phyloP scores from a whole-genome alignment of 2,329 filamentous ascomycete genomes.

The Geosmithia putterillii region DNA sequence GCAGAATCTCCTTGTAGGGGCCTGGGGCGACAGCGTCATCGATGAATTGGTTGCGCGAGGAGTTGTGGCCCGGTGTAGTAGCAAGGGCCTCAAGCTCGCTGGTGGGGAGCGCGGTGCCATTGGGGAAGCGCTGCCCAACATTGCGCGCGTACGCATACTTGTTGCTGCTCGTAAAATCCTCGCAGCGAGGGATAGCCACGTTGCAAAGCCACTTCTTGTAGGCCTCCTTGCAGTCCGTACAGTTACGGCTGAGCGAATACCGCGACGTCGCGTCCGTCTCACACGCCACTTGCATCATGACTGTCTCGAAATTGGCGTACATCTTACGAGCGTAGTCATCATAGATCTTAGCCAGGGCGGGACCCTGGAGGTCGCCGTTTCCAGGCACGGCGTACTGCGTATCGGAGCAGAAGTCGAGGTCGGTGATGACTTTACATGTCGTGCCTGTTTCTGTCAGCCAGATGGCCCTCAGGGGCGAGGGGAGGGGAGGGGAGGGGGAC shows the following conservation, averaged over 20 bases:
- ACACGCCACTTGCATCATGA: conserved; percentile 75
- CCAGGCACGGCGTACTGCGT: conserved; percentile 86
- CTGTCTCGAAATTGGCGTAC: conserved; percentile 70
- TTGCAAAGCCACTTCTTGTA: conserved; percentile 96
- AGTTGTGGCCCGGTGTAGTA: conserved; percentile 9
- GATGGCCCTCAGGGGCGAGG: no score
- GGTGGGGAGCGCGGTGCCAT: conserved; percentile 44
- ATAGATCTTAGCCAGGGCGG: conserved; percentile 58
- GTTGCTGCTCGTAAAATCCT: conserved; percentile 56
- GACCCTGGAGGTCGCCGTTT: conserved; percentile 52
- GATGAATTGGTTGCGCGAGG: conserved; percentile 60
- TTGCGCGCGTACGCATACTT: conserved; percentile 46
- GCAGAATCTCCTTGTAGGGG: conserved; percentile 86
- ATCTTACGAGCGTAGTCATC: conserved; percentile 59
- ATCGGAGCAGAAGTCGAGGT: conserved; percentile 79
- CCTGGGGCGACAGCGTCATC: conserved; percentile 63
- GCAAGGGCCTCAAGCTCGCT: conserved; percentile 9
- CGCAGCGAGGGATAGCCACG: conserved; percentile 83
- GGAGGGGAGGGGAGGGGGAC: conserved; percentile 8
- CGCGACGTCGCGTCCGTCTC: conserved; percentile 59
- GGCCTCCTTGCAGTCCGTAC: conserved; percentile 61
- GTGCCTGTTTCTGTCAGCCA: conserved; percentile 36
- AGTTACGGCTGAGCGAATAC: conserved; percentile 72
- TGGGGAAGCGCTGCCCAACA: conserved; percentile 55
- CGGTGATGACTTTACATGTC: conserved; percentile 77